Evolutionary conservation across 2,329 filamentous ascomycete species (phyloP).

Genomic region (Beauveria australis): DNA sequence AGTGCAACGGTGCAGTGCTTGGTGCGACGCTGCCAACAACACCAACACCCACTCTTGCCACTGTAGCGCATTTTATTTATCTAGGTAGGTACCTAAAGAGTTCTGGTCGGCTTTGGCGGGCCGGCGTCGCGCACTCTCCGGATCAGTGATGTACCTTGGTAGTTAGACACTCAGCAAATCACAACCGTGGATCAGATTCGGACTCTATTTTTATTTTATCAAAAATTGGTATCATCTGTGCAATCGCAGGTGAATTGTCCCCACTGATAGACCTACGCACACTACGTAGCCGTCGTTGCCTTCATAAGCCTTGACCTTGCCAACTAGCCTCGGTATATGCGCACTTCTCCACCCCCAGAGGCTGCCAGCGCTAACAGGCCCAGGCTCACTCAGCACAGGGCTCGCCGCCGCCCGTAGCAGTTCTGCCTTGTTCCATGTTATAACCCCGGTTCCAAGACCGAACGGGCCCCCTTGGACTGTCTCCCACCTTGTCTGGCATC

Average conservation of each 20-base stretch:
- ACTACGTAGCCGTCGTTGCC: background rate
- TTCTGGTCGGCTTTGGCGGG: background rate
- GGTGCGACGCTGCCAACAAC: background rate
- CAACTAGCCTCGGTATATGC: conserved; percentile 6
- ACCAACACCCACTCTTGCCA: background rate
- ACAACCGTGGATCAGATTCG: background rate
- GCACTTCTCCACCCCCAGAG: conserved; percentile 6
- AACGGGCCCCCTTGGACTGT: background rate
- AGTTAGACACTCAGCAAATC: background rate
- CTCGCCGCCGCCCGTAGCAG: background rate
- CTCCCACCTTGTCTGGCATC: background rate
- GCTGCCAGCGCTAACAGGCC: background rate
- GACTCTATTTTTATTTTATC: background rate
- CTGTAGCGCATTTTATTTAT: too few species aligned
- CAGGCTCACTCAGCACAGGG: background rate
- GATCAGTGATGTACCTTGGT: background rate
- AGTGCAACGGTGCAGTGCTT: background rate
- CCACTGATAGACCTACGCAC: background rate
- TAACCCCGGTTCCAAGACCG: background rate
- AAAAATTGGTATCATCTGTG: background rate
- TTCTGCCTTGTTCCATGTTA: background rate
- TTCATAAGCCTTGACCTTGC: background rate
- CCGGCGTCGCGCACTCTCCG: conserved; percentile 2
- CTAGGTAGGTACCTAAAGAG: too few species aligned
- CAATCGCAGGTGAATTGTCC: too few species aligned